Conservation (phyloP, 805 yeast genomes). For the Hagleromyces aurorensis region DNA sequence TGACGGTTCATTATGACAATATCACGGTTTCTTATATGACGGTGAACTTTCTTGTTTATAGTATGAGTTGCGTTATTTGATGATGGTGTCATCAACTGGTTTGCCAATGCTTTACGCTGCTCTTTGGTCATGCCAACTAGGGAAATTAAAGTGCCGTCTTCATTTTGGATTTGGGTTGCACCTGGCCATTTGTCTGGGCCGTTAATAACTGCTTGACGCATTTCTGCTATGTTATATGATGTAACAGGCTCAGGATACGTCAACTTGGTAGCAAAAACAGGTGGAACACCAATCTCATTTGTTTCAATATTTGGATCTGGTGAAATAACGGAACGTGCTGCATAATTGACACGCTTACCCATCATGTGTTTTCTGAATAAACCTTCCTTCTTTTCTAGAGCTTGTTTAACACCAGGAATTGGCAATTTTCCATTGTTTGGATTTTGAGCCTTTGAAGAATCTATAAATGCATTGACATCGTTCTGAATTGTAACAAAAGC, state of each 20-base stretch:
- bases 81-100: slow-evolving; percentile 86
- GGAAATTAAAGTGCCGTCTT: slow-evolving; percentile 80
- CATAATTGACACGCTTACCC: slow-evolving; percentile 99
- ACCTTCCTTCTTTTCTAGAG: slow-evolving; percentile 97
- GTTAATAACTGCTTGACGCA: slow-evolving; percentile 90
- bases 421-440: slow-evolving; percentile 58
- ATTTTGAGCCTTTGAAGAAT: slow-evolving; percentile 81
- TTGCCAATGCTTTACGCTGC: slow-evolving; percentile 91
- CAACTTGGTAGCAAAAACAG: slow-evolving; percentile 90
- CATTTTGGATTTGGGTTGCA: slow-evolving; percentile 91
- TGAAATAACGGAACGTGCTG: slow-evolving; percentile 97
- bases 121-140: slow-evolving; percentile 84
- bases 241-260: slow-evolving; percentile 99
- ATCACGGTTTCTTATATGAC: slow-evolving; percentile 92
- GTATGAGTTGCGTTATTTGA: slow-evolving; percentile 47
- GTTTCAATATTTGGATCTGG: slow-evolving; percentile 98
- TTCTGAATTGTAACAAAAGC: slow-evolving; percentile 91
- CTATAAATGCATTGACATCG: slow-evolving; percentile 90
- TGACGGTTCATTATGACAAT: slow-evolving; percentile 98
- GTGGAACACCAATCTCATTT: slow-evolving; percentile 97
- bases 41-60: slow-evolving; percentile 82
- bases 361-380: slow-evolving; percentile 97
- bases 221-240: slow-evolving; percentile 76
- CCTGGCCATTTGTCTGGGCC: slow-evolving; percentile 99
- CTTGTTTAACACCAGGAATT: slow-evolving; percentile 94